Evolutionary conservation across 345 rosid genomes (phyloP).

Genomic region (Fremontodendron californicum): DNA sequence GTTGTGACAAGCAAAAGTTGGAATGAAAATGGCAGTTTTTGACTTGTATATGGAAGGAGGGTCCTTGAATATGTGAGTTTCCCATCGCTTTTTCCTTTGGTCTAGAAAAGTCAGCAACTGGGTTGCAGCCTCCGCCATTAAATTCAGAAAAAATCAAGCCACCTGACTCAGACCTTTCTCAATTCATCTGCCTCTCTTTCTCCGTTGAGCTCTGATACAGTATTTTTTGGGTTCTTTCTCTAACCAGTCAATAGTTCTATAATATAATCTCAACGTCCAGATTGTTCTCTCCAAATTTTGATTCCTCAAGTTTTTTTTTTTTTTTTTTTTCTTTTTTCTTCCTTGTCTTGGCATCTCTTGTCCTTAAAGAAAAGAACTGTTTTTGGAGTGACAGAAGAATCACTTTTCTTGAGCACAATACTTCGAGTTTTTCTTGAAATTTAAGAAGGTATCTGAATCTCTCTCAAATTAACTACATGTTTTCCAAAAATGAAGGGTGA

Average conservation of each 20-base stretch:
- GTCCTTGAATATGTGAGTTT: too few relatives aligned
- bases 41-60: too few relatives aligned
- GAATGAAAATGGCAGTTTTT: too few relatives aligned
- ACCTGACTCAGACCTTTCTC: neutral
- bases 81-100: neutral
- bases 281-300: neutral
- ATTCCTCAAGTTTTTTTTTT: neutral
- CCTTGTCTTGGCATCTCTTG: conserved; percentile 22
- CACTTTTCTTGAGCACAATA: conserved; percentile 12
- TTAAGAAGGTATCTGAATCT: neutral
- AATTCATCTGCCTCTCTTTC: neutral
- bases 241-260: neutral
- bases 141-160: neutral
- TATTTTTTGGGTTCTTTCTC: neutral
- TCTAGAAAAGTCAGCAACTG: neutral
- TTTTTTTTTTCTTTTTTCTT: too few relatives aligned
- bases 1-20: too few relatives aligned
- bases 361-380: conserved; percentile 38
- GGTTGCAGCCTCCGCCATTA: conserved; percentile 1
- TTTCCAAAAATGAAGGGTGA: conserved; percentile 28
- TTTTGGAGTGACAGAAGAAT: conserved; percentile 18
- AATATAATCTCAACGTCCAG: neutral
- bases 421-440: neutral
- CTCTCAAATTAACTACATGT: neutral
- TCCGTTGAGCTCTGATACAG: neutral